A percentile compares a stretch with the other conserved stretches of the same genome.
phyloP scores from a whole-genome alignment of 768 basidiomycete species.

The Serendipita sp. region DNA sequence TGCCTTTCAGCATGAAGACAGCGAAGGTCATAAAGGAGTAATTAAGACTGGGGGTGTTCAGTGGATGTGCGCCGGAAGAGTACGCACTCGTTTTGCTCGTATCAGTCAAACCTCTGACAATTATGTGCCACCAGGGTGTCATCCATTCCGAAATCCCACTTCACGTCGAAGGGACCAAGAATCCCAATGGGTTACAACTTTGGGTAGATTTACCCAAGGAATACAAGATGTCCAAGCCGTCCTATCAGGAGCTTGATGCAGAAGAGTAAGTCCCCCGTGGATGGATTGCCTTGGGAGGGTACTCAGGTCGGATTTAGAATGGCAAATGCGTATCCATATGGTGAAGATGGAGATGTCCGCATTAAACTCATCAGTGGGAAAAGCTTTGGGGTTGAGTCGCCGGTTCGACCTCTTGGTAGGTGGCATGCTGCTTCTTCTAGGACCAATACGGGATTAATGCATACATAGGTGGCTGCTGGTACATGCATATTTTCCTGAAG shows the following conservation, averaged over 20 bases:
- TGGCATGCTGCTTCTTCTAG: neutral
- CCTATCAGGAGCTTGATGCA: slow-evolving; percentile 68
- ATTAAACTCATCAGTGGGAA: slow-evolving; percentile 83
- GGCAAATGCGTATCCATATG: slow-evolving; percentile 57
- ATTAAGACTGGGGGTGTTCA: slow-evolving; percentile 77
- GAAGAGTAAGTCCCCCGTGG: slow-evolving; percentile 30
- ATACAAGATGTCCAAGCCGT: slow-evolving; percentile 73
- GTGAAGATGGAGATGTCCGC: slow-evolving; percentile 46
- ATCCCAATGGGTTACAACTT: slow-evolving; percentile 73
- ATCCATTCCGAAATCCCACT: slow-evolving; percentile 86
- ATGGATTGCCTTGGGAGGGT: neutral
- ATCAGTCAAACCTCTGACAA: neutral
- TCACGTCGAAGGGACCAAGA: slow-evolving; percentile 45
- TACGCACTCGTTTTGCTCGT: slow-evolving; percentile 9
- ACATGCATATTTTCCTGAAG: slow-evolving; percentile 60
- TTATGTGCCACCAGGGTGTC: slow-evolving; percentile 19
- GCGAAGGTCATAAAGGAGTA: slow-evolving; percentile 65
- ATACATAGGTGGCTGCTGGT: slow-evolving; percentile 71
- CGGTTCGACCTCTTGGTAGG: slow-evolving; percentile 56
- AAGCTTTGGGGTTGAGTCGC: slow-evolving; percentile 72
- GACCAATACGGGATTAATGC: neutral
- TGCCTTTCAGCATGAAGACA: slow-evolving; percentile 77
- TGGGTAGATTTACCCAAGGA: slow-evolving; percentile 72
- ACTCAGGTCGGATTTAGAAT: slow-evolving; percentile 28
- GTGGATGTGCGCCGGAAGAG: slow-evolving; percentile 77